Conservation (phyloP, 1,284 basidiomycete genomes). For the Melampsora abietis-canadensis region DNA sequence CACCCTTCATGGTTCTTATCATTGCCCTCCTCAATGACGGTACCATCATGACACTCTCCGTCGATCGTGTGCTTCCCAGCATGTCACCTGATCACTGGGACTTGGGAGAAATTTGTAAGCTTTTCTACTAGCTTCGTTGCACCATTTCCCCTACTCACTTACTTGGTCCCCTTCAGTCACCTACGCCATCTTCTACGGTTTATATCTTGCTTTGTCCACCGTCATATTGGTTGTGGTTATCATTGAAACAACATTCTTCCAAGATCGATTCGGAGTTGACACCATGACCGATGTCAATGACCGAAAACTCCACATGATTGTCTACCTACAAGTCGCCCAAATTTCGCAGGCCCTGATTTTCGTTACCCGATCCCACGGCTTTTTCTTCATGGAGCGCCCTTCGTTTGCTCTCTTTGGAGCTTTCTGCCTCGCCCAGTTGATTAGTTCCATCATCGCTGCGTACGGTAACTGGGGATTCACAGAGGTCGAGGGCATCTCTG, state of each 20-base stretch:
- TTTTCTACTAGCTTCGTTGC: conserved; percentile 57
- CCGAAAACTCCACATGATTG: conserved; percentile 69
- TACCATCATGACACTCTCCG: conserved; percentile 57
- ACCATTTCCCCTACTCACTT: neutral
- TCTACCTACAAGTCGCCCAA: conserved; percentile 90
- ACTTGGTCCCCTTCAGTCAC: conserved; percentile 54
- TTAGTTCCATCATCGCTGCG: conserved; percentile 90
- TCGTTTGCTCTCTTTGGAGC: conserved; percentile 81
- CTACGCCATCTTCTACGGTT: conserved; percentile 88
- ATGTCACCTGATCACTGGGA: conserved; percentile 87
- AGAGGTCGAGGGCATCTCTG: conserved; percentile 61
- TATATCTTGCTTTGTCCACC: conserved; percentile 86
- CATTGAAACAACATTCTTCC: conserved; percentile 84
- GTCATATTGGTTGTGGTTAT: conserved; percentile 78
- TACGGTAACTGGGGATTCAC: conserved; percentile 85
- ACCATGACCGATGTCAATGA: conserved; percentile 61
- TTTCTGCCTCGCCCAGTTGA: conserved; percentile 86
- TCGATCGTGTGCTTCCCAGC: conserved; percentile 64
- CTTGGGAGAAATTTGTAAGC: conserved; percentile 70
- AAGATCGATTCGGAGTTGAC: conserved; percentile 72
- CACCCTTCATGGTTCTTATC: conserved; percentile 97
- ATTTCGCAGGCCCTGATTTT: conserved; percentile 98
- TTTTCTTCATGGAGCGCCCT: conserved; percentile 97
- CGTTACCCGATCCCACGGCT: conserved; percentile 89
- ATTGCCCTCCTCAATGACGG: conserved; percentile 95